These are phyloP conservation scores for Flaveria ramosissima DNA, from an alignment of 129 eudicot genomes.

Conservation along the genomic window DNA sequence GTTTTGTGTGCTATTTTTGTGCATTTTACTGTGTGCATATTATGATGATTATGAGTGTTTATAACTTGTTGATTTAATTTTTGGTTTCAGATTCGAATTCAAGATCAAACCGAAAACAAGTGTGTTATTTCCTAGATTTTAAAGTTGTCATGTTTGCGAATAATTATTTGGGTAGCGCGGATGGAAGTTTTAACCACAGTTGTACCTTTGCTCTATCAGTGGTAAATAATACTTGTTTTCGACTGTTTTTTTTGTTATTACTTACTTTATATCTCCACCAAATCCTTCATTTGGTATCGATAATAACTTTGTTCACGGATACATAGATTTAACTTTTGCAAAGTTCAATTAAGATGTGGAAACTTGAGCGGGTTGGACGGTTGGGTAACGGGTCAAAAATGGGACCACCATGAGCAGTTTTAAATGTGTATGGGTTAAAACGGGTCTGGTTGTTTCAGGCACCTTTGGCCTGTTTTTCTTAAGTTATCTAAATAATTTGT, in stretches of 20 bases:
- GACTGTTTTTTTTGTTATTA: background rate
- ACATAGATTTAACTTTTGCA: background rate
- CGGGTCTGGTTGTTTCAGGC: background rate
- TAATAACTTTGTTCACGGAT: background rate
- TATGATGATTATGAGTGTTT: constrained; percentile 8
- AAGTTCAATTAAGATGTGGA: background rate
- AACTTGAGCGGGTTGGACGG: background rate
- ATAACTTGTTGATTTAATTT: constrained; percentile 1
- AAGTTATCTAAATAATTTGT: background rate
- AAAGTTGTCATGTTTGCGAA: background rate
- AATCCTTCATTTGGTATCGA: background rate
- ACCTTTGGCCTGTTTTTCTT: no score
- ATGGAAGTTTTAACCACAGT: background rate
- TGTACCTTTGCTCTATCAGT: constrained; percentile 5
- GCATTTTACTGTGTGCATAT: constrained; percentile 20
- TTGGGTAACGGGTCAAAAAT: background rate
- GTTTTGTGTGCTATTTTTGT: background rate
- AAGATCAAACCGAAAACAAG: constrained; percentile 14
- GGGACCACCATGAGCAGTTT: background rate
- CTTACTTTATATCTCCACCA: background rate
- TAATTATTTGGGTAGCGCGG: constrained; percentile 5
- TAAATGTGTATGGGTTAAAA: background rate
- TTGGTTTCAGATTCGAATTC: constrained; percentile 32
- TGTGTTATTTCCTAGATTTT: constrained; percentile 33
- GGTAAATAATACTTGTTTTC: background rate